Percentiles rank a stretch among this genome's conserved stretches.
These are phyloP conservation scores for Glycine latifolia DNA, from an alignment of 306 rosid species.

Conservation along the genomic window DNA sequence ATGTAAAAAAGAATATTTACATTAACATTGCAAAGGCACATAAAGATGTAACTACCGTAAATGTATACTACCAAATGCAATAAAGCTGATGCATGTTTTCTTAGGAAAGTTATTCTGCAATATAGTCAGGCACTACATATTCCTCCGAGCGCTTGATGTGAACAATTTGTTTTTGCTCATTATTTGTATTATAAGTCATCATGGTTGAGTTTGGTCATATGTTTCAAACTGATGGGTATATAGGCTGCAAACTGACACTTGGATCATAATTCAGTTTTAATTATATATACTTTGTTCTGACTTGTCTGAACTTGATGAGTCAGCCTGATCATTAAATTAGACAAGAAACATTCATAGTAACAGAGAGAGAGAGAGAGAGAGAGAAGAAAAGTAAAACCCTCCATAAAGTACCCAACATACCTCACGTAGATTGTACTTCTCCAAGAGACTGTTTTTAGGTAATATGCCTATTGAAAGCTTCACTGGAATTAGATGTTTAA, in stretches of 20 bases:
- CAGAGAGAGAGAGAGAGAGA: background rate
- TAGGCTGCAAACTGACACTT: background rate
- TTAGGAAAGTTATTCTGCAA: slow-evolving; percentile 16
- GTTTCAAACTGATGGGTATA: background rate
- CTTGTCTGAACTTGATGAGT: slow-evolving; percentile 10
- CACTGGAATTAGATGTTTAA: slow-evolving; percentile 93
- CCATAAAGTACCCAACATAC: slow-evolving; percentile 51
- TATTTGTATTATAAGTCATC: no score
- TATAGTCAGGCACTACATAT: slow-evolving; percentile 6
- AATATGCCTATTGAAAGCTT: slow-evolving; percentile 97
- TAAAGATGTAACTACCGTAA: slow-evolving; percentile 24
- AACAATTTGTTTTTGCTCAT: no score
- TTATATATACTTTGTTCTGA: slow-evolving; percentile 19
- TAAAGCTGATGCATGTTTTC: slow-evolving; percentile 17
- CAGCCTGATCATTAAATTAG: slow-evolving; percentile 13
- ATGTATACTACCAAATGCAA: slow-evolving; percentile 22
- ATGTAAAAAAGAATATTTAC: slow-evolving; percentile 33
- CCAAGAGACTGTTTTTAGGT: slow-evolving; percentile 75
- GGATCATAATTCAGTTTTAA: slow-evolving; percentile 1
- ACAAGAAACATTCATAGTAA: background rate
- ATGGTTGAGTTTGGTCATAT: no score
- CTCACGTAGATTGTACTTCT: slow-evolving; percentile 82
- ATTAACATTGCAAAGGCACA: slow-evolving; percentile 39
- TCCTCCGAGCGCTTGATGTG: slow-evolving; percentile 1
- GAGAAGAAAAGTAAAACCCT: background rate